Evolutionary conservation across 2,329 filamentous ascomycete genomes (phyloP), one percentile per base, ranked within the genome.

Genomic region (Microsporum audouinii): DNA sequence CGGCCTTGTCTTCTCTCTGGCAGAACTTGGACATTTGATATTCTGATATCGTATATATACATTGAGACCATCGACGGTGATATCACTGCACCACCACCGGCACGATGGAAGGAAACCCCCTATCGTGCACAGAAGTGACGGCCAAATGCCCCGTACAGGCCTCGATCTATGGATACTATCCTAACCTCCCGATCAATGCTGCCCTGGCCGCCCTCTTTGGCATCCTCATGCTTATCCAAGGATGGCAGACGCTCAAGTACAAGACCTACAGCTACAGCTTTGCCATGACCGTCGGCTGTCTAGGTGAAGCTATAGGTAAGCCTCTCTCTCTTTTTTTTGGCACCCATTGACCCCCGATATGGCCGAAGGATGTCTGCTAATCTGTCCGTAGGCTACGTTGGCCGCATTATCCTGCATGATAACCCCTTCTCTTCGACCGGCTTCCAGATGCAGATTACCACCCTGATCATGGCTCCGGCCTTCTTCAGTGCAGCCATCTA

Each of bases 401-500:
- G 80, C 1, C 76, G 82, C 27, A 68, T 85, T 36, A 69, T 81
- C 63, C 74, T 84, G 69, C 71, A 80, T 69, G 66, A 75, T 58
- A 80, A 84, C 65, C 79, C 81, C 0, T 84, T 79, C 71, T 70
- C 73, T 43, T 65, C 71, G 2, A 65, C 72, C 23, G 76, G 75
- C 0, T 84, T 84, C 67, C 72, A 83, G 57, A 69, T 80, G 65
- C 82, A 78, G 64, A 80, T 84, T 58, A 78, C 80, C 66, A 78
- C 76, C 61, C 70, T 84, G 23, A 81, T 82, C 47, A 78, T 85
- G 38, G 79, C 77, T 0, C 82, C 81, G 5, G 82, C 79, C n/a
- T 85, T 82, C 69, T 69, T 80, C 60, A 78, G 78, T 5, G 83
- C 78, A 2, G 78, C 75, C 60, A 79, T 84, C 66, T 84, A 83